phyloP scores from a whole-genome alignment of 2,329 filamentous ascomycete species.

The Aspergillus clavatus region DNA sequence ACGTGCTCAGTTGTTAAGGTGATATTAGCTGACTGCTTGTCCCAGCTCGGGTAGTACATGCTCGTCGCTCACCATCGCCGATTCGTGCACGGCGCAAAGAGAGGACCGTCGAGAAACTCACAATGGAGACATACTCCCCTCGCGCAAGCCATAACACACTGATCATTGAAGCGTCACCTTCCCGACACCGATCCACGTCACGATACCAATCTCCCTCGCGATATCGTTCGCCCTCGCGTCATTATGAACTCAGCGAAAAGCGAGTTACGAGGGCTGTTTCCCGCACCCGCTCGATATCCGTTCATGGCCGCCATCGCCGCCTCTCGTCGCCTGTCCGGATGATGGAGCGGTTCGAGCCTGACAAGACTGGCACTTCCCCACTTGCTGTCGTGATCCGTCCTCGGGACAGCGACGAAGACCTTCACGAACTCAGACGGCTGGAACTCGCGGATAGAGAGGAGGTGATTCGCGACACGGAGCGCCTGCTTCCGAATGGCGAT shows the following conservation, averaged over 20 bases:
- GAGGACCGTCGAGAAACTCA: constrained; percentile 23
- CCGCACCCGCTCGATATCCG: constrained; percentile 34
- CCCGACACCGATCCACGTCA: constrained; percentile 23
- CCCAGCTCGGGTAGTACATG: constrained; percentile 22
- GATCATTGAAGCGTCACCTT: constrained; percentile 30
- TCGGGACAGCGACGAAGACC: constrained; percentile 55
- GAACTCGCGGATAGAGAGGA: constrained; percentile 46
- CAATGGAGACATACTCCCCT: constrained; percentile 24
- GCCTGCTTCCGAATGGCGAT: constrained; percentile 36
- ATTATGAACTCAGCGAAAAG: constrained; percentile 26
- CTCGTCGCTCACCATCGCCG: constrained; percentile 19
- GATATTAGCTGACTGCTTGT: constrained; percentile 3
- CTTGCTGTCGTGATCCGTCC: constrained; percentile 49
- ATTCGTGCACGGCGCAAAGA: constrained; percentile 18
- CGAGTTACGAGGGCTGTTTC: constrained; percentile 24
- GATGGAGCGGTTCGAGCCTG: constrained; percentile 31
- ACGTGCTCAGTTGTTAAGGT: constrained; percentile 3
- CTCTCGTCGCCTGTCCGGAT: constrained; percentile 36
- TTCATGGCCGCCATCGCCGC: constrained; percentile 29
- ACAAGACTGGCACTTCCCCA: constrained; percentile 40
- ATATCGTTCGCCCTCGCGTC: no score
- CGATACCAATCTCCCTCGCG: no score
- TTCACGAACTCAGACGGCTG: constrained; percentile 65
- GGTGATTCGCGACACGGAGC: constrained; percentile 28
- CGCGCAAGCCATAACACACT: constrained; percentile 27